Evolutionary conservation across 306 rosid species (phyloP).

Genomic region (Comarum palustre): DNA sequence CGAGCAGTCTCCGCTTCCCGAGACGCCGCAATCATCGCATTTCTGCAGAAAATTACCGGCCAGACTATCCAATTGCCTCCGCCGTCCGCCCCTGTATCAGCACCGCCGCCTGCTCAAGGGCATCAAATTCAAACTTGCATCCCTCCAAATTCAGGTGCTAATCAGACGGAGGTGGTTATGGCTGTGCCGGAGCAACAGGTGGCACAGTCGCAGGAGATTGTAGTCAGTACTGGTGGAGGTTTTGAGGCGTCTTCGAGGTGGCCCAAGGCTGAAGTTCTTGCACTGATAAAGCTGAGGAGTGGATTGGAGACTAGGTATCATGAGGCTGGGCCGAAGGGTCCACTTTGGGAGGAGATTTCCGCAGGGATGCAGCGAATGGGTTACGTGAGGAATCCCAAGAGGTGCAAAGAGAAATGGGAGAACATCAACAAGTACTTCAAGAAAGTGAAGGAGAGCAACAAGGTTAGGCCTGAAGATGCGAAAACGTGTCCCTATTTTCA

Average conservation of each 20-base stretch:
- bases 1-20: conserved; percentile 39
- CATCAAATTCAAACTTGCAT: conserved; percentile 3
- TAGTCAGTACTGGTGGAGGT: conserved; percentile 21
- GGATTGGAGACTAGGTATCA: conserved; percentile 41
- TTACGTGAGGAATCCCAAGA: conserved; percentile 33
- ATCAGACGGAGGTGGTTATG: background rate
- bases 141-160: background rate
- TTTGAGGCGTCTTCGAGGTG: conserved; percentile 39
- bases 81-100: background rate
- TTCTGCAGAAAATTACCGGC: conserved; percentile 46
- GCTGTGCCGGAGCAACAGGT: conserved; percentile 25
- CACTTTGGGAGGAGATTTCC: conserved; percentile 50
- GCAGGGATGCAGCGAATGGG: conserved; percentile 33
- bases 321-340: conserved; percentile 47
- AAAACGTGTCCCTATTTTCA: conserved; percentile 44
- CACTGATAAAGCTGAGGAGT: conserved; percentile 39
- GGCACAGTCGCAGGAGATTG: conserved; percentile 8
- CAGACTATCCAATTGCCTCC: conserved; percentile 40
- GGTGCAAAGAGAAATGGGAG: conserved; percentile 41
- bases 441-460: conserved; percentile 41
- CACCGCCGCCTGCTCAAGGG: background rate
- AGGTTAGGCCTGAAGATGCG: conserved; percentile 36
- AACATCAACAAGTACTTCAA: conserved; percentile 43
- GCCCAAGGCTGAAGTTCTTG: conserved; percentile 46
- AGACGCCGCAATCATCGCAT: conserved; percentile 42